Evolutionary conservation across 306 rosid species (phyloP), one percentile per base, ranked within the genome.

Genomic region (Malus sieversii): DNA sequence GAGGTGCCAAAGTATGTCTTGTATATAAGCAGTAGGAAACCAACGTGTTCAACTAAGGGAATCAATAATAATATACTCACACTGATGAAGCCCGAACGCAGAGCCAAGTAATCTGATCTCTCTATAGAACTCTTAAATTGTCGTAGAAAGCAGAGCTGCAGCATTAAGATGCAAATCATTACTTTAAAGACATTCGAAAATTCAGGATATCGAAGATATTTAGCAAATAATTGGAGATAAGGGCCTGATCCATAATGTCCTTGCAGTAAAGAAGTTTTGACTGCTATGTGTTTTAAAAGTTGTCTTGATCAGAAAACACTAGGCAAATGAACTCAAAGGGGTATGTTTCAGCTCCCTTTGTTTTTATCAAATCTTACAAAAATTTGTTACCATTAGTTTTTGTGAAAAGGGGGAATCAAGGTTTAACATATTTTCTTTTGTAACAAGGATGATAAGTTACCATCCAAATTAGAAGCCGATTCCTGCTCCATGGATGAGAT

Each of bases 401-500:
- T 42, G 45, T 42, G 45, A 42, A 42, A 42, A 42, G 45, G 45
- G 45, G 2, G 45, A 42, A 9, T 42, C 45, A 42, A 42, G 45
- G 45, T 42, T 42, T 42, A 42, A 42, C 3, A 42, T 42, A 42
- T 42, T 3, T 42, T 42, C 18, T 61, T 12, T 9, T 33, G 72
- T 79, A 38, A n/a, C 61, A 52, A 72, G 22, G 29, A 80, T 25
- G 81, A 87, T 51, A 40, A 27, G 71, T 81, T 67, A 95, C 98
- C 98, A 92, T 95, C 98, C 98, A 95, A 75, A 86, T 86, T 64
- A 95, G 90, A 85, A 87, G 73, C 74, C 89, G 90, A 85, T 71
- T 90, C 88, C 93, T 89, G 90, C 98, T 95, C 98, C 97, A 95
- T 42, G 98, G 97, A 86, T 95, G 98, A 83, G 96, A 90, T 10